Base-by-base conservation (phyloP, 2,329 filamentous ascomycete species). In the Chaetomium sp. region DNA sequence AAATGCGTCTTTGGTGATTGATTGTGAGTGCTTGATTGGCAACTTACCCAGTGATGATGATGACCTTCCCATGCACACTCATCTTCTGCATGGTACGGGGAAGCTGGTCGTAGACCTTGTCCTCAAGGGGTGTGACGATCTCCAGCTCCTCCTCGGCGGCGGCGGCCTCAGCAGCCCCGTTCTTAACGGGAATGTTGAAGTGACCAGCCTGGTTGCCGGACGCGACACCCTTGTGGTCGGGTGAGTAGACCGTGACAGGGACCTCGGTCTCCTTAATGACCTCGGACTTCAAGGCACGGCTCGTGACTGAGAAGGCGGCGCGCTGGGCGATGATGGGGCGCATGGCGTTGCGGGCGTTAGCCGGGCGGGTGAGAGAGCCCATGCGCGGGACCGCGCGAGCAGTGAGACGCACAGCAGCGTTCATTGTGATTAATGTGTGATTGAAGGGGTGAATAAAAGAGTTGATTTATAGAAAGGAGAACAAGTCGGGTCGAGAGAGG, bases 31-130 rank as follows among this genome's bases (percentile, higher is more conserved):
- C 19, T 27, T 2, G 19, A 19, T 11, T 14, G 32, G n/a, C 38
- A 37, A 67, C 79, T 69, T 77, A 85, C 82, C 84, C 87, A 68
- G 87, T 89, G 64, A 90, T 72, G 61, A 89, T 78, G 62, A 88
- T 85, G 54, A 85, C 81, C 78, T 89, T 89, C 68, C 77, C 84
- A 69, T 80, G 80, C 58, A 89, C 77, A 52, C 78, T 82, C 78
- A 88, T 86, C 71, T 80, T 86, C 71, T 83, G 78, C 72, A 89
- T 76, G 38, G 84, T 89, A 35, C 79, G 76, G 5, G 85, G 80
- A 68, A 89, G 75, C 44, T 75, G 70, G 49, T 77, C 69, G 69
- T 76, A 83, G 54, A 81, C 73, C 64, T 76, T 74, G 58, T 76
- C 72, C 60, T 74, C 74, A 45, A 86, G 73, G 19, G 81, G 81